Evolutionary conservation across 129 eudicot genomes (phyloP).

Genomic region (Oenanthe sinensis): DNA sequence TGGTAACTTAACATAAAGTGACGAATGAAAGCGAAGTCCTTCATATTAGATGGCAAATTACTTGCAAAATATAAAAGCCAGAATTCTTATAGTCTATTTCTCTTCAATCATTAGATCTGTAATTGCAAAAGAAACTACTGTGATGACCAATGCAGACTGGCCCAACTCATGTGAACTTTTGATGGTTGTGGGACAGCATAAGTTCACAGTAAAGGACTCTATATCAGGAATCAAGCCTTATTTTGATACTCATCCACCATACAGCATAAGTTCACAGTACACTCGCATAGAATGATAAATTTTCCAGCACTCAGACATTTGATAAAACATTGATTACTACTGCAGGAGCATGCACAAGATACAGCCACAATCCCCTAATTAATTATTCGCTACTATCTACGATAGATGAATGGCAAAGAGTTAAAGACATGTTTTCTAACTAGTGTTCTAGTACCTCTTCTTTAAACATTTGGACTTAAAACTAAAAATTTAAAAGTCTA

Average conservation of each 20-base stretch:
- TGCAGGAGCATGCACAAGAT: background rate
- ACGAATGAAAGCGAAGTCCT: background rate
- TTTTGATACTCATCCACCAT: background rate
- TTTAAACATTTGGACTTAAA: background rate
- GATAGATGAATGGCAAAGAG: background rate
- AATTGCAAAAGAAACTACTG: background rate
- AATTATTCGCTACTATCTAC: background rate
- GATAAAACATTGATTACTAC: background rate
- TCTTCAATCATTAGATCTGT: background rate
- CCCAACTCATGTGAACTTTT: background rate
- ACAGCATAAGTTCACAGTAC: background rate
- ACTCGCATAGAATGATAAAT: background rate
- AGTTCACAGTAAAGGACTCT: background rate
- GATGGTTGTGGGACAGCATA: background rate
- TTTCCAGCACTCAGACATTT: background rate
- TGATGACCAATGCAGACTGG: background rate
- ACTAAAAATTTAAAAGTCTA: background rate
- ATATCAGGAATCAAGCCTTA: background rate
- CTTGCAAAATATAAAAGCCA: background rate
- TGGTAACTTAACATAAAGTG: too few species aligned
- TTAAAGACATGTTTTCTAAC: background rate
- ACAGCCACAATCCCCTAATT: background rate
- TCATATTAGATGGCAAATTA: background rate
- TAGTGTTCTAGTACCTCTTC: background rate
- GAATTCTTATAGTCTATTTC: background rate